Evolutionary conservation across 129 eudicot genomes (phyloP), one percentile per base, ranked within the genome.

Genomic region (Helichrysum umbraculigerum): DNA sequence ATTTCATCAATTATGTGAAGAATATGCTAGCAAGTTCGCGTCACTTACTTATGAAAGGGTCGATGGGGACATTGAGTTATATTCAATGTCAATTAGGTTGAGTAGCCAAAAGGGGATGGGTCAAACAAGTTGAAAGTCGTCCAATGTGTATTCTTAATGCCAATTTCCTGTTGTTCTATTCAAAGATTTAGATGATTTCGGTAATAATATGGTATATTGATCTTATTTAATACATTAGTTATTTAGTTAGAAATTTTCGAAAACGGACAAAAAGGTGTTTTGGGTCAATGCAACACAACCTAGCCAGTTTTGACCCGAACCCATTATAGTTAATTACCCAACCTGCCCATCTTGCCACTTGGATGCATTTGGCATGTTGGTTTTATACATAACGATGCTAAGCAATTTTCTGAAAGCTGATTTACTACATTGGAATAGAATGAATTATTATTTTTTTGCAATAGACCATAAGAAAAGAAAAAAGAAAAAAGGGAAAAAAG

Each of bases 381-480:
- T 6, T 54, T 17, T 4, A 17, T 22, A 54, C n/a, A 19, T 54
- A 5, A 54, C 4, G 60, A 54, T 22, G 22, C 65, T 59, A 19
- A 59, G 14, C 65, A 59, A 41, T 10, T 9, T 59, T 1, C 16
- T 59, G 6, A 66, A 9, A 25, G 50, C 56, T 15, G 3, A 16
- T 60, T 56, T 58, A 34, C 57, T 14, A 57, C 60, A 17, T 6
- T 8, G 37, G 41, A 51, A 70, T 16, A 29, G 4, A 47, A 47
- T 28, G 50, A 70, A 11, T 20, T 7, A 28, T 8, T 25, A 37
- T 2, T 29, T 6, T 70, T 25, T 12, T 16, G 22, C 29, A 17
- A 72, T 16, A 72, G 66, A 10, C 33, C 47, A 60, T 79, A 56
- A 14, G 5, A 14, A 47, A 14, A 47, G 5, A 78, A 58, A 37